Evolutionary conservation across 495 filamentous ascomycete genomes (phyloP).

Genomic region (Penicillium odoratum): DNA sequence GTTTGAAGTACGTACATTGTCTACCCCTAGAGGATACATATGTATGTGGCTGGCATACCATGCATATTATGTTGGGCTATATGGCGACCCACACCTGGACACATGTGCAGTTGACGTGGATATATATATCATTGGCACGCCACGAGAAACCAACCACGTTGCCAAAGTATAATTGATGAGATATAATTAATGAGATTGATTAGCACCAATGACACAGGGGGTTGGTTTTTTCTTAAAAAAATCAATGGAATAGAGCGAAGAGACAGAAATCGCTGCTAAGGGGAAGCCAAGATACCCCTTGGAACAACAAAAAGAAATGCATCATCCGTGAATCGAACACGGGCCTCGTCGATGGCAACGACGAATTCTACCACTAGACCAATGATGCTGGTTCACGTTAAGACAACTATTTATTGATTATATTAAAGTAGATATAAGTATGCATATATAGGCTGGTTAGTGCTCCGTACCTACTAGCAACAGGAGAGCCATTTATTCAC

Average conservation of each 20-base stretch:
- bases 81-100: no score
- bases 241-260: no score
- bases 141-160: neutral
- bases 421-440: no score
- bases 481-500: no score
- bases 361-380: conserved; percentile 62
- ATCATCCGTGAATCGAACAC: conserved; percentile 61
- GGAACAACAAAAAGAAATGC: conserved; percentile 30
- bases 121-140: conserved; percentile 1
- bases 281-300: neutral
- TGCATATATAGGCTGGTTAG: no score
- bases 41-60: no score
- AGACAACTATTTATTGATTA: no score
- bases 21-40: no score
- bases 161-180: neutral
- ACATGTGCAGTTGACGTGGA: neutral
- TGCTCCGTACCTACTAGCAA: no score
- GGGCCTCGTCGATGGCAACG: conserved; percentile 61
- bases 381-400: conserved; percentile 50
- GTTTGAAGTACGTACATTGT: no score
- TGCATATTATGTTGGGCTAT: no score
- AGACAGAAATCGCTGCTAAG: neutral
- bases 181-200: neutral
- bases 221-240: no score
- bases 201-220: neutral